A percentile compares a stretch with the other conserved stretches of the same genome.
Evolutionary conservation across 768 basidiomycete species (phyloP).

Genomic region (Dentipellis fragilis): DNA sequence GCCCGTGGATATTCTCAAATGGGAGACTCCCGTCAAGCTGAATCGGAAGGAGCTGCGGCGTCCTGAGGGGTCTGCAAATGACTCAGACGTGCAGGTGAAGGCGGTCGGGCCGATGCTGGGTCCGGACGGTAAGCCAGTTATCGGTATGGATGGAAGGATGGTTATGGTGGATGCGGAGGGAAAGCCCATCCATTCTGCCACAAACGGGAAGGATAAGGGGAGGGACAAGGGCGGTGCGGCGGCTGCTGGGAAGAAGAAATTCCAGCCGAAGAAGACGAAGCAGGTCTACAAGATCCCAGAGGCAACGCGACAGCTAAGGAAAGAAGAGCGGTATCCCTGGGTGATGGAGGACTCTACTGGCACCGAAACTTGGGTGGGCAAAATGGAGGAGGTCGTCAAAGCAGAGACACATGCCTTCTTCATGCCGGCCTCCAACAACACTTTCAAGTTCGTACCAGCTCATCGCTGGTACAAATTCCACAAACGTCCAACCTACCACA

Average conservation of each 20-base stretch:
- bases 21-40: slow-evolving; percentile 71
- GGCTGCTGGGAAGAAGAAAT: slow-evolving; percentile 41
- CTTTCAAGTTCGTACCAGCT: slow-evolving; percentile 82
- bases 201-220: slow-evolving; percentile 29
- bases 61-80: slow-evolving; percentile 26
- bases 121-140: slow-evolving; percentile 74
- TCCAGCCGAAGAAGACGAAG: slow-evolving; percentile 72
- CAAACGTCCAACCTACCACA: slow-evolving; percentile 67
- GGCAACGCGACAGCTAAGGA: slow-evolving; percentile 63
- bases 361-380: slow-evolving; percentile 70
- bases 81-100: slow-evolving; percentile 27
- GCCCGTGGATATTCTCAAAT: slow-evolving; percentile 55
- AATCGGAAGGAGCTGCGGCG: slow-evolving; percentile 76
- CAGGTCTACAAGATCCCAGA: slow-evolving; percentile 80
- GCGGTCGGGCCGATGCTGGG: slow-evolving; percentile 71
- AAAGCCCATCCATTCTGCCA: slow-evolving; percentile 45
- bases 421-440: slow-evolving; percentile 71
- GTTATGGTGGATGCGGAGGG: slow-evolving; percentile 81
- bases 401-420: slow-evolving; percentile 71
- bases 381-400: slow-evolving; percentile 69
- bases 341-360: slow-evolving; percentile 75
- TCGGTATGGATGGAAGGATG: slow-evolving; percentile 63
- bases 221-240: slow-evolving; percentile 23
- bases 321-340: slow-evolving; percentile 88
- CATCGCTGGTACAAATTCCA: slow-evolving; percentile 92